Evolutionary conservation across 306 rosid species (phyloP).

Genomic region (Citrullus colocynthis): DNA sequence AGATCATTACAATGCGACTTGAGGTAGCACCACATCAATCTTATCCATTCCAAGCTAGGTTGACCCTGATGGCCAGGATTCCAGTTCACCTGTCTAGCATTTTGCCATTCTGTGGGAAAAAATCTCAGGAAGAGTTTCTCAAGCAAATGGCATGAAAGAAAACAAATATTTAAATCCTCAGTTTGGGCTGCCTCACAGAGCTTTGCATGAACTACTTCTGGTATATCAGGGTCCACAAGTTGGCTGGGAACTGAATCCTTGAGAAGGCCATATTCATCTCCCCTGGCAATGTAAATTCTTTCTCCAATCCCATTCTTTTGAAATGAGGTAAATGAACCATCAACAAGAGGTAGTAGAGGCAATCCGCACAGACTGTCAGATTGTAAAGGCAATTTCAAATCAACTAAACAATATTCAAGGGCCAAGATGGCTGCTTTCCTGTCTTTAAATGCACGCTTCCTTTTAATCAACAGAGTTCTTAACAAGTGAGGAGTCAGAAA

Average conservation of each 20-base stretch:
- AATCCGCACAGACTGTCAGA: constrained; percentile 55
- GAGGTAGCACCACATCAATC: constrained; percentile 81
- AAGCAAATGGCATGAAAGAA: constrained; percentile 70
- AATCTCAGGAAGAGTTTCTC: constrained; percentile 76
- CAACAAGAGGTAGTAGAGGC: constrained; percentile 78
- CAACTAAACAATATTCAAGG: constrained; percentile 91
- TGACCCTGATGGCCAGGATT: constrained; percentile 71
- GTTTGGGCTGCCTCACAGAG: constrained; percentile 61
- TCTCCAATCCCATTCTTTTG: constrained; percentile 70
- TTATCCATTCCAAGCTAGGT: constrained; percentile 87
- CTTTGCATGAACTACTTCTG: constrained; percentile 57
- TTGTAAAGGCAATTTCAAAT: constrained; percentile 52
- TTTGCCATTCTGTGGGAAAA: constrained; percentile 89
- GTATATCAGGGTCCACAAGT: constrained; percentile 51
- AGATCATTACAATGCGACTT: constrained; percentile 72
- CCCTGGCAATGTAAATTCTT: constrained; percentile 75
- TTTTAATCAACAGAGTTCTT: constrained; percentile 61
- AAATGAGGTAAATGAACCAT: constrained; percentile 70
- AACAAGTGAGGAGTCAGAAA: constrained; percentile 74
- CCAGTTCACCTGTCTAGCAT: constrained; percentile 73
- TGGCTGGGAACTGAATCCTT: constrained; percentile 76
- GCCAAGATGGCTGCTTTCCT: constrained; percentile 63
- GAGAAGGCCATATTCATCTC: constrained; percentile 78
- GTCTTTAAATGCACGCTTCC: constrained; percentile 79
- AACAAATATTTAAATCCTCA: constrained; percentile 59